These are phyloP conservation scores for Lathyrus tuberosus DNA, from an alignment of 306 rosid species.

Conservation along the genomic window DNA sequence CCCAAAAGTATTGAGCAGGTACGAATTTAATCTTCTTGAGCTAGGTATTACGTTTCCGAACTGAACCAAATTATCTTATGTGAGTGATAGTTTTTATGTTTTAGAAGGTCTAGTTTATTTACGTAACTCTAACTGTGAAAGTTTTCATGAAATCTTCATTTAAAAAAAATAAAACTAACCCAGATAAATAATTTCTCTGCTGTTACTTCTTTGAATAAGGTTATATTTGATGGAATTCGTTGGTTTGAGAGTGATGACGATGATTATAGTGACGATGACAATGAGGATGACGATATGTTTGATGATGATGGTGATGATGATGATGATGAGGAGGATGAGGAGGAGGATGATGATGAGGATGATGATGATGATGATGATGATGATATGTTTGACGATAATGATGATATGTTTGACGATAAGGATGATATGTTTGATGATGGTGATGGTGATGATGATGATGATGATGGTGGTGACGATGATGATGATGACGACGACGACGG, in stretches of 20 bases:
- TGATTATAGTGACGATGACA: slow-evolving; percentile 28
- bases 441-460: neutral
- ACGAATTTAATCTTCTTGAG: slow-evolving; percentile 38
- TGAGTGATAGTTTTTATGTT: slow-evolving; percentile 28
- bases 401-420: neutral
- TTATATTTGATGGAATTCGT: slow-evolving; percentile 44
- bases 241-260: slow-evolving; percentile 54
- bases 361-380: neutral
- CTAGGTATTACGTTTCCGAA: slow-evolving; percentile 31
- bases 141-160: slow-evolving; percentile 8
- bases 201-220: slow-evolving; percentile 72
- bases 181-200: slow-evolving; percentile 61
- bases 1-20: slow-evolving; percentile 81
- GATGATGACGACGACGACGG: neutral
- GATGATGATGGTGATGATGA: slow-evolving; percentile 33
- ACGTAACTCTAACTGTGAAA: slow-evolving; percentile 12
- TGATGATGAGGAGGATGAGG: slow-evolving; percentile 26
- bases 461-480: neutral
- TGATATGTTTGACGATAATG: neutral
- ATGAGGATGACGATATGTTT: slow-evolving; percentile 22
- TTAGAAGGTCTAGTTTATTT: slow-evolving; percentile 20
- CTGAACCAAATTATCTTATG: slow-evolving; percentile 23
- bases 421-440: neutral
- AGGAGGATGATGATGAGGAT: neutral
- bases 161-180: neutral